Conservation (phyloP, 495 filamentous ascomycete genomes). For the Lasiosphaeriaceae sp. region DNA sequence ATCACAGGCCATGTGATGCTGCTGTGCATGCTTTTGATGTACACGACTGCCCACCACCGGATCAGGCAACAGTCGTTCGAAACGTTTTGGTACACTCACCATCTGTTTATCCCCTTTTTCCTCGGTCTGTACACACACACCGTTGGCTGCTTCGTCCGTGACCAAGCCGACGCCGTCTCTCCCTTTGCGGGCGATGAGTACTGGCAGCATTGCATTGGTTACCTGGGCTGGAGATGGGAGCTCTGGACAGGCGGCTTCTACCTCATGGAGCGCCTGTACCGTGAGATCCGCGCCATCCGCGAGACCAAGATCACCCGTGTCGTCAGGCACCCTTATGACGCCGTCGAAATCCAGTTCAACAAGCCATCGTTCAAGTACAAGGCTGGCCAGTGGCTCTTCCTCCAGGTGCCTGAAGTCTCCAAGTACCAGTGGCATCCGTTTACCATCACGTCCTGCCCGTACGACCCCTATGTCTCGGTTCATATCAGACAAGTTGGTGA, state of each 20-base stretch:
- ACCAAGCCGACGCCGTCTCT: conserved; percentile 64
- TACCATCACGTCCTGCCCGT: conserved; percentile 98
- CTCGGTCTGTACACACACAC: conserved; percentile 94
- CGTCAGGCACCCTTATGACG: conserved; percentile 95
- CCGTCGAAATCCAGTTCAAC: conserved; percentile 93
- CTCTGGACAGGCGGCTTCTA: conserved; percentile 83
- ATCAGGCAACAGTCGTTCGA: conserved; percentile 97
- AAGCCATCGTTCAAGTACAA: conserved; percentile 98
- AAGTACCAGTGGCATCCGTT: conserved; percentile 96
- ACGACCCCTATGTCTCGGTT: conserved; percentile 87
- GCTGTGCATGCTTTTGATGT: conserved; percentile 97
- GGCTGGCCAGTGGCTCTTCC: conserved; percentile 94
- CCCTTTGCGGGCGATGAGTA: conserved; percentile 78
- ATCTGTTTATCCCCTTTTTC: conserved; percentile 94
- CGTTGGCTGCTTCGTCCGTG: conserved; percentile 90
- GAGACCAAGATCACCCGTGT: conserved; percentile 89
- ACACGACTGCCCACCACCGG: conserved; percentile 87
- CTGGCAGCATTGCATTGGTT: conserved; percentile 93
- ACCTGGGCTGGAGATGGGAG: conserved; percentile 97
- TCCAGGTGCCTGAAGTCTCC: conserved; percentile 87
- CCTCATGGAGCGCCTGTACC: conserved; percentile 82
- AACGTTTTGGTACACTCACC: conserved; percentile 99
- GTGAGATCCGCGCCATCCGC: conserved; percentile 77
- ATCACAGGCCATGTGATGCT: conserved; percentile 98
- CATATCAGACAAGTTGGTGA: conserved; percentile 97